A percentile compares a stretch with the other conserved stretches of the same genome.
Evolutionary conservation across 257 asterid genomes (phyloP).

Genomic region (Thymus mandschuricus): DNA sequence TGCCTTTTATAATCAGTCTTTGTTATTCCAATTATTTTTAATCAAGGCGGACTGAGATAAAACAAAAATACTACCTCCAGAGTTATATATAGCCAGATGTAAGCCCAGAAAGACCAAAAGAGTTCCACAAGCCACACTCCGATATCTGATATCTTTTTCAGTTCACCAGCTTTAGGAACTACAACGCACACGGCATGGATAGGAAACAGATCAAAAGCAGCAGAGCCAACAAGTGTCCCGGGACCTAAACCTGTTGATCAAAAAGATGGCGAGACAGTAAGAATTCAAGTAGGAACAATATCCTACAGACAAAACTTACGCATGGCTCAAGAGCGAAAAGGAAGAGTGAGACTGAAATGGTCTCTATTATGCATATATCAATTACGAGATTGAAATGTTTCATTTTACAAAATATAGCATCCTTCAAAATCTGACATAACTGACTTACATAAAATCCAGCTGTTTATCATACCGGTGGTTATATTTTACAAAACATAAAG

Average conservation of each 20-base stretch:
- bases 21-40: neutral
- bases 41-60: constrained; percentile 25
- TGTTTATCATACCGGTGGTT: neutral
- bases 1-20: neutral
- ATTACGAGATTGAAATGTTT: neutral
- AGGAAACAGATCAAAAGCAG: constrained; percentile 97
- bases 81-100: constrained; percentile 92
- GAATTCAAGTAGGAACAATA: constrained; percentile 15
- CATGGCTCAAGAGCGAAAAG: neutral
- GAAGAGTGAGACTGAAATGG: neutral
- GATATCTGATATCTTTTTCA: constrained; percentile 85
- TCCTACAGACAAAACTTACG: constrained; percentile 7
- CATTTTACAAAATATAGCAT: constrained; percentile 1
- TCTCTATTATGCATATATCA: neutral
- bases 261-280: constrained; percentile 24
- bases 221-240: constrained; percentile 97
- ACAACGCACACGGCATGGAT: constrained; percentile 97
- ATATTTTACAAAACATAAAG: neutral
- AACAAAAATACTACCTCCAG: constrained; percentile 57
- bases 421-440: neutral
- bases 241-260: constrained; percentile 83
- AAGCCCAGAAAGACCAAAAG: constrained; percentile 99
- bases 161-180: constrained; percentile 91
- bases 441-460: neutral
- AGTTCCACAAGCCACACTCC: constrained; percentile 99